A percentile compares a stretch with the other conserved stretches of the same genome.
These are phyloP conservation scores for Saccharomycopsis phalli DNA, from an alignment of 1,139 yeast genomes.

Conservation along the genomic window DNA sequence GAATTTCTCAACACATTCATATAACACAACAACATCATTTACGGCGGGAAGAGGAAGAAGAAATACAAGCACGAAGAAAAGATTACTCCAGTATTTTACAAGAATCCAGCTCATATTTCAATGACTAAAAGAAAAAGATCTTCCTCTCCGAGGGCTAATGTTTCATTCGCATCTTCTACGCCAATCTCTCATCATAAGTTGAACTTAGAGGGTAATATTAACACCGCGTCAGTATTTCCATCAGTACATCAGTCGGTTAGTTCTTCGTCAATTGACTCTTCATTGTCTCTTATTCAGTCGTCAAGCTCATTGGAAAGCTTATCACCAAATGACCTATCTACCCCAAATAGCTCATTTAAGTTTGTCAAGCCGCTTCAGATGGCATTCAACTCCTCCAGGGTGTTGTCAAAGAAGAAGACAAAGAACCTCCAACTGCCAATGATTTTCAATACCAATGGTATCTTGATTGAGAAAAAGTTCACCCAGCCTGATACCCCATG, in stretches of 20 bases:
- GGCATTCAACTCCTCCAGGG: slow-evolving; percentile 70
- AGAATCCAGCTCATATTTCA: neutral
- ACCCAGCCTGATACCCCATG: slow-evolving; percentile 69
- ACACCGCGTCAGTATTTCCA: slow-evolving; percentile 1
- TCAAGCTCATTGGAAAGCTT: slow-evolving; percentile 23
- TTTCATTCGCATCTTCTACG: neutral
- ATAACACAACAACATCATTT: too few relatives aligned
- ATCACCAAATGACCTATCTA: slow-evolving; percentile 19
- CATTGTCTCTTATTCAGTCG: slow-evolving; percentile 12
- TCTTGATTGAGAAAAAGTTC: slow-evolving; percentile 12
- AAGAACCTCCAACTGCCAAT: slow-evolving; percentile 28
- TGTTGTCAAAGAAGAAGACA: slow-evolving; percentile 55
- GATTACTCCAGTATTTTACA: too few relatives aligned
- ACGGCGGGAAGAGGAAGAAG: too few relatives aligned
- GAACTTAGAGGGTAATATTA: neutral
- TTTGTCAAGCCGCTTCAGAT: slow-evolving; percentile 79
- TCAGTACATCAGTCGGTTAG: slow-evolving; percentile 11
- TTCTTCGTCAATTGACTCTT: slow-evolving; percentile 10
- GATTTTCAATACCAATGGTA: slow-evolving; percentile 17
- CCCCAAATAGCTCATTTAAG: slow-evolving; percentile 42
- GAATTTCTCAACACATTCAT: too few relatives aligned
- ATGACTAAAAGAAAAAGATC: slow-evolving; percentile 18
- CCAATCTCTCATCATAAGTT: slow-evolving; percentile 1
- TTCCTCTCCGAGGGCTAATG: slow-evolving; percentile 2
- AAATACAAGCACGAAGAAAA: too few relatives aligned